Conservation (phyloP, 257 asterid genomes). For the Gentiana dahurica region DNA sequence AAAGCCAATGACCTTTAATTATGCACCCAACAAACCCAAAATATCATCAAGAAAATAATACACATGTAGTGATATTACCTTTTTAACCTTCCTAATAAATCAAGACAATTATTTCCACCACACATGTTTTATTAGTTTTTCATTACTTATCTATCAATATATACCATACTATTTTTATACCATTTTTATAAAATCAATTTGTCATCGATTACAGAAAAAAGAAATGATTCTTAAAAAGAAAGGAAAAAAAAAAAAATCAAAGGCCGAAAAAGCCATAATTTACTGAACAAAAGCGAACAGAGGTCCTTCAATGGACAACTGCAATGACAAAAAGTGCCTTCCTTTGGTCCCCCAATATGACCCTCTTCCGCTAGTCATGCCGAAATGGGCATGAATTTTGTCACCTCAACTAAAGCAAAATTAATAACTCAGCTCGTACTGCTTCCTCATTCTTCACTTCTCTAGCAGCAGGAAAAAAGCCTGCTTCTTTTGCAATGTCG, state of each 20-base stretch:
- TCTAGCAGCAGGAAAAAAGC: background rate
- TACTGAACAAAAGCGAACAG: background rate
- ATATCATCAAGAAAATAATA: too few relatives aligned
- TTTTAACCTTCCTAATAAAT: too few relatives aligned
- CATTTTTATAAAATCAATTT: too few relatives aligned
- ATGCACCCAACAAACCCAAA: too few relatives aligned
- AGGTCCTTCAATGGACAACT: constrained; percentile 2
- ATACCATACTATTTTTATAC: too few relatives aligned
- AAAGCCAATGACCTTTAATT: too few relatives aligned
- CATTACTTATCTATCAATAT: too few relatives aligned
- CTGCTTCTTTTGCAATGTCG: constrained; percentile 17
- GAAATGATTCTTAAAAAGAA: background rate
- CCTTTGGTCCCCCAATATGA: constrained; percentile 22
- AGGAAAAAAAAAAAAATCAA: background rate
- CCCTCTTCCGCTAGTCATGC: constrained; percentile 38
- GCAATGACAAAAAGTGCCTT: constrained; percentile 10
- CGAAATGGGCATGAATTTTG: constrained; percentile 21
- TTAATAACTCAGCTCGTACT: background rate
- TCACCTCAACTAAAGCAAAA: constrained; percentile 6
- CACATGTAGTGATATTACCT: too few relatives aligned
- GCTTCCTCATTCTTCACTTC: background rate
- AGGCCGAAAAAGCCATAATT: background rate
- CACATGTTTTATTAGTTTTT: too few relatives aligned
- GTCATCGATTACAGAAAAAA: too few relatives aligned
- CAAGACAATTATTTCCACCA: background rate